These are phyloP conservation scores for Funneliformis geosporum DNA, from an alignment of 192 early-diverging fungal species.

Conservation along the genomic window DNA sequence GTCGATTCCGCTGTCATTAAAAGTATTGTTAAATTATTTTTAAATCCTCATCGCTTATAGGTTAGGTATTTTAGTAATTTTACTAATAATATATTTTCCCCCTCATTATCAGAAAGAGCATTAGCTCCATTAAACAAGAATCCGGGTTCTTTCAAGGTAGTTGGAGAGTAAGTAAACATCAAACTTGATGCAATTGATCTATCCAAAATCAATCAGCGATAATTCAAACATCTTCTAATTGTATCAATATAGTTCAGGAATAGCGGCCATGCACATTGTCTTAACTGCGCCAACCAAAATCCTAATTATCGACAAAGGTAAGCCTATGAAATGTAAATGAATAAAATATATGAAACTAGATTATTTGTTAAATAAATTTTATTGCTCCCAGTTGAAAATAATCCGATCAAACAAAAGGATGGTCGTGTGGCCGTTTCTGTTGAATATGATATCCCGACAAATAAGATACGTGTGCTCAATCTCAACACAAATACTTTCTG, in stretches of 20 bases:
- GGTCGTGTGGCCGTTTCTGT: constrained; percentile 44
- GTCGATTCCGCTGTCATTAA: neutral
- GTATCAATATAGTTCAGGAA: neutral
- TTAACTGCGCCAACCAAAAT: constrained; percentile 48
- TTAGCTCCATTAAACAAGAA: neutral
- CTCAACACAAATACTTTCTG: constrained; percentile 59
- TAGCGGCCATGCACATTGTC: constrained; percentile 49
- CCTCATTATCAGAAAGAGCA: neutral
- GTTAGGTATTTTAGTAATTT: too few species aligned
- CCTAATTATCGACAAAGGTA: constrained; percentile 61
- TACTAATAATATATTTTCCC: neutral
- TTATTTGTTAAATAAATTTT: neutral
- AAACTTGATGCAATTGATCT: neutral
- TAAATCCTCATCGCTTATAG: neutral
- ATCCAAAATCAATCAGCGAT: neutral
- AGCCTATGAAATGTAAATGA: constrained; percentile 18
- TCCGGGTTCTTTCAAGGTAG: neutral
- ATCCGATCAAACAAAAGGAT: constrained; percentile 44
- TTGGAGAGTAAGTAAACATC: neutral
- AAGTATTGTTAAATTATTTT: neutral
- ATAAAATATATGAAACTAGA: neutral
- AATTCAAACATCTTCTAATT: neutral
- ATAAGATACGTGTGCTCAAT: constrained; percentile 42
- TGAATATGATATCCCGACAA: constrained; percentile 52
- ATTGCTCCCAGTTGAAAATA: constrained; percentile 40